phyloP scores from a whole-genome alignment of 768 basidiomycete species.

The Lactarius tabidus region DNA sequence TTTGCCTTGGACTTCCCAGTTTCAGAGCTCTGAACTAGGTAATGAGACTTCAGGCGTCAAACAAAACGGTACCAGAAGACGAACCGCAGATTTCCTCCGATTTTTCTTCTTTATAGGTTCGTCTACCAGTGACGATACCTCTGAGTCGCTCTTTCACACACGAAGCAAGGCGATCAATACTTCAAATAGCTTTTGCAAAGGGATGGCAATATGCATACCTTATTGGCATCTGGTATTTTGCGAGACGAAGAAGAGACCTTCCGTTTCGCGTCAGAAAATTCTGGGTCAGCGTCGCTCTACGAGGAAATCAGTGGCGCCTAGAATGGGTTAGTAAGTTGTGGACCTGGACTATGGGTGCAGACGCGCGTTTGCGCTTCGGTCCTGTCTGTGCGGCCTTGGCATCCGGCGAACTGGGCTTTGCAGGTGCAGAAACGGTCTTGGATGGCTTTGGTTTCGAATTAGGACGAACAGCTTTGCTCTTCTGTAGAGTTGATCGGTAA shows the following conservation, averaged over 20 bases:
- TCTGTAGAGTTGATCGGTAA: conserved; percentile 7
- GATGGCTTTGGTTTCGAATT: conserved; percentile 5
- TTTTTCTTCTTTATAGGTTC: conserved; percentile 45
- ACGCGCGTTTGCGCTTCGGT: conserved; percentile 13
- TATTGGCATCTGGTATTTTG: not conserved
- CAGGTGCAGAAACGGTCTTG: not conserved
- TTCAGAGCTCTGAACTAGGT: conserved; percentile 5
- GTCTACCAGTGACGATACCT: conserved; percentile 56
- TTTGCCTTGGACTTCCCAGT: conserved; percentile 33
- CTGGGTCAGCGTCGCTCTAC: conserved; percentile 10
- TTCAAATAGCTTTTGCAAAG: no score
- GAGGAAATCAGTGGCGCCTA: not conserved
- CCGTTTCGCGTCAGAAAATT: not conserved
- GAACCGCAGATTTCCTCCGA: conserved; percentile 39
- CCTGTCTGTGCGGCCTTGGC: not conserved
- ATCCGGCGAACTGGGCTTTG: not conserved
- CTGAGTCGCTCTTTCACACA: conserved; percentile 48
- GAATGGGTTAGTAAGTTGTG: not conserved
- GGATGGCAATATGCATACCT: not conserved
- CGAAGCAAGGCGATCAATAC: not conserved
- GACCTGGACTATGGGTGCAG: conserved; percentile 5
- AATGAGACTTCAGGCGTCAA: not conserved
- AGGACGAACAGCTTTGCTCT: not conserved
- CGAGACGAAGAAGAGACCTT: conserved; percentile 9
- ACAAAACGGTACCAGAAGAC: not conserved